These are phyloP conservation scores for Colletotrichum zoysiae DNA, from an alignment of 2,329 filamentous ascomycete species.

Conservation along the genomic window DNA sequence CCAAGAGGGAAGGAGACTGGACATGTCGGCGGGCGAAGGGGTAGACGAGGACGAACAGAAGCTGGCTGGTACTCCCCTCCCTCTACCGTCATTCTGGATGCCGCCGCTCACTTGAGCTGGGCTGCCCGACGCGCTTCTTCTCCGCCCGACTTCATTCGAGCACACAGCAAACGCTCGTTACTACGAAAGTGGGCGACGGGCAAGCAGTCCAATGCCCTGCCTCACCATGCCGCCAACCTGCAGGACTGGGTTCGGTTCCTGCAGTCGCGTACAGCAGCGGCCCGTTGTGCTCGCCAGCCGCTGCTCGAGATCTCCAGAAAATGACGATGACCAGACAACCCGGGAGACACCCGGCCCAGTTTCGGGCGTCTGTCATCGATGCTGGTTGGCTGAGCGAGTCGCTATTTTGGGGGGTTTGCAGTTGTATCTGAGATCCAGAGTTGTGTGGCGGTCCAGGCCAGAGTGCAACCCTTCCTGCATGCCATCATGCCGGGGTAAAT, in stretches of 20 bases:
- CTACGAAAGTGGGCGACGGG: slow-evolving; percentile 22
- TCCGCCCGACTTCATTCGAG: slow-evolving; percentile 31
- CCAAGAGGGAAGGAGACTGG: slow-evolving; percentile 16
- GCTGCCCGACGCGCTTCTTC: slow-evolving; percentile 19
- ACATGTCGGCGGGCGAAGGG: slow-evolving; percentile 12
- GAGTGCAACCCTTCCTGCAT: slow-evolving; percentile 37
- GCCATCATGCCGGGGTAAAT: slow-evolving; percentile 13
- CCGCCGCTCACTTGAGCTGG: slow-evolving; percentile 6
- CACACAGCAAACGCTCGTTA: slow-evolving; percentile 28
- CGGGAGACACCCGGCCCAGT: slow-evolving; percentile 25
- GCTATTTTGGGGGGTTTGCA: slow-evolving; percentile 38
- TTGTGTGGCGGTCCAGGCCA: slow-evolving; percentile 35
- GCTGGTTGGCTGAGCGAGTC: slow-evolving; percentile 37
- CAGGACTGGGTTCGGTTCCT: slow-evolving; percentile 39
- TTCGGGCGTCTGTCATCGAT: slow-evolving; percentile 33
- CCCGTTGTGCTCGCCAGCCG: slow-evolving; percentile 36
- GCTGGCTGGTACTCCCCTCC: slow-evolving; percentile 14
- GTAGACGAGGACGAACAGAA: slow-evolving; percentile 2
- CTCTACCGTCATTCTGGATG: slow-evolving; percentile 29
- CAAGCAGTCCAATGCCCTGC: slow-evolving; percentile 36
- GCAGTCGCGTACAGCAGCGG: slow-evolving; percentile 37
- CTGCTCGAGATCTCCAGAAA: slow-evolving; percentile 23
- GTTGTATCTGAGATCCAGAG: slow-evolving; percentile 32
- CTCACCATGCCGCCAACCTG: slow-evolving; percentile 39
- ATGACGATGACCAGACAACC: slow-evolving; percentile 34